A percentile compares a stretch with the other conserved stretches of the same genome.
These are phyloP conservation scores for Podila epicladia DNA, from an alignment of 192 early-diverging fungal species.

Conservation along the genomic window DNA sequence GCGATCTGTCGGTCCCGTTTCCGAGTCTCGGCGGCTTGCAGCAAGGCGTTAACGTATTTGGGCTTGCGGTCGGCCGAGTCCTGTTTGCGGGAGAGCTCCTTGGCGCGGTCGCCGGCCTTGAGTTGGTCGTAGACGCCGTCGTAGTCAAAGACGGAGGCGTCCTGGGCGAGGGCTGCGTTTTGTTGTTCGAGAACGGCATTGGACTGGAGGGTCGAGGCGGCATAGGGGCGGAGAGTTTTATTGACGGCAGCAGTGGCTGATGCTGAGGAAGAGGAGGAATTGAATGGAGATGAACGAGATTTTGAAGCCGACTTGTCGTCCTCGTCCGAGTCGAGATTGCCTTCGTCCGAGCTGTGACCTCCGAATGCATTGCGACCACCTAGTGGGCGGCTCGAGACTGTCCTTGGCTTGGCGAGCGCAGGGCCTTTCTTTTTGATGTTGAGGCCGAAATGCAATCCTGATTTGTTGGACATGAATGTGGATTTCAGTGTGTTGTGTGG, in stretches of 20 bases:
- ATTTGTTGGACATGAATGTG: slow-evolving; percentile 5
- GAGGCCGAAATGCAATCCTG: slow-evolving; percentile 49
- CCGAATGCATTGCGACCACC: slow-evolving; percentile 39
- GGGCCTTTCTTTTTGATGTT: slow-evolving; percentile 30
- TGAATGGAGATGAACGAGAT: not conserved
- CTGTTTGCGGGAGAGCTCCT: slow-evolving; percentile 60
- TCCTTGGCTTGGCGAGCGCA: slow-evolving; percentile 10
- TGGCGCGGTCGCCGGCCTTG: slow-evolving; percentile 64
- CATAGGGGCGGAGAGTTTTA: slow-evolving; percentile 40
- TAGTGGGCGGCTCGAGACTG: slow-evolving; percentile 21
- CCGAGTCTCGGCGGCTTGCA: slow-evolving; percentile 71
- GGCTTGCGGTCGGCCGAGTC: slow-evolving; percentile 57
- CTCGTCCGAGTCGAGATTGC: slow-evolving; percentile 25
- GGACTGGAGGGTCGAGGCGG: slow-evolving; percentile 33
- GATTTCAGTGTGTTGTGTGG: not conserved
- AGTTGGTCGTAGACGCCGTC: slow-evolving; percentile 81
- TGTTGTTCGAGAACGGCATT: slow-evolving; percentile 54
- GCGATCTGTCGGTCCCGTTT: slow-evolving; percentile 77
- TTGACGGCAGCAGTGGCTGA: slow-evolving; percentile 32
- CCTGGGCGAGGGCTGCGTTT: slow-evolving; percentile 72
- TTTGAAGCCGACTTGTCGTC: not conserved
- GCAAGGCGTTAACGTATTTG: slow-evolving; percentile 70
- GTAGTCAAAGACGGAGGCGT: slow-evolving; percentile 81
- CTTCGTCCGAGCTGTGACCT: slow-evolving; percentile 41
- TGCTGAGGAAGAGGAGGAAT: slow-evolving; percentile 6